phyloP scores from a whole-genome alignment of 495 filamentous ascomycete genomes.

The Trichoderma virens region DNA sequence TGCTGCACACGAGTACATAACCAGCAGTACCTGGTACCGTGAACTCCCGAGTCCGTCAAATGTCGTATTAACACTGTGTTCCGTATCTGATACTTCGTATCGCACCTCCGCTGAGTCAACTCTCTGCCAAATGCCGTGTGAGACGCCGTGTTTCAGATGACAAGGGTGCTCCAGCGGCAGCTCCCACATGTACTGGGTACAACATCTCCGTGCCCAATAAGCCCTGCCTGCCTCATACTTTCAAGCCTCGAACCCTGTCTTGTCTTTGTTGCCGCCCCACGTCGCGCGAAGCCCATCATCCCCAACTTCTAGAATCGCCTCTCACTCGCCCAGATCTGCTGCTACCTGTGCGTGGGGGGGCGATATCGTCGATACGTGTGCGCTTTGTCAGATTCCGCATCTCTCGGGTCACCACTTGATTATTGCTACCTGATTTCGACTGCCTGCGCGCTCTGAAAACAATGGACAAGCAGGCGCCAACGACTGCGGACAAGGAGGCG shows the following conservation, averaged over 20 bases:
- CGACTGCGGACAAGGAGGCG: background rate
- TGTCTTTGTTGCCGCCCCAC: background rate
- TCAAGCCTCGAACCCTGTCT: background rate
- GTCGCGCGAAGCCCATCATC: background rate
- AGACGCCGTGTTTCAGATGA: too few species aligned
- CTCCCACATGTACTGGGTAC: too few species aligned
- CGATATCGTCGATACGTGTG: background rate
- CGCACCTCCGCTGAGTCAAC: too few species aligned
- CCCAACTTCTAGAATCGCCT: conserved; percentile 5
- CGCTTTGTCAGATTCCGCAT: background rate
- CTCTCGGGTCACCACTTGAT: background rate
- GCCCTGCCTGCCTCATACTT: background rate
- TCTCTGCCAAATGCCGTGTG: too few species aligned
- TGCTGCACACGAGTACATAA: too few species aligned
- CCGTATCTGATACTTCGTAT: too few species aligned
- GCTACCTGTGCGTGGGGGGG: background rate
- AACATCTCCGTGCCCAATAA: too few species aligned
- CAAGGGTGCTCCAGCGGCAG: too few species aligned
- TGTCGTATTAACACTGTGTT: too few species aligned
- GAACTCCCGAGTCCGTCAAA: too few species aligned
- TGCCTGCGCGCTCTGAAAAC: background rate
- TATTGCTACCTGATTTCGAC: background rate
- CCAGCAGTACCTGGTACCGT: too few species aligned
- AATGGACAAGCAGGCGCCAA: background rate
- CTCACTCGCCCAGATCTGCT: conserved; percentile 2